Percentiles rank a stretch among this genome's conserved stretches.
phyloP scores from a whole-genome alignment of 2,329 filamentous ascomycete genomes.

The Colletotrichum sp. region DNA sequence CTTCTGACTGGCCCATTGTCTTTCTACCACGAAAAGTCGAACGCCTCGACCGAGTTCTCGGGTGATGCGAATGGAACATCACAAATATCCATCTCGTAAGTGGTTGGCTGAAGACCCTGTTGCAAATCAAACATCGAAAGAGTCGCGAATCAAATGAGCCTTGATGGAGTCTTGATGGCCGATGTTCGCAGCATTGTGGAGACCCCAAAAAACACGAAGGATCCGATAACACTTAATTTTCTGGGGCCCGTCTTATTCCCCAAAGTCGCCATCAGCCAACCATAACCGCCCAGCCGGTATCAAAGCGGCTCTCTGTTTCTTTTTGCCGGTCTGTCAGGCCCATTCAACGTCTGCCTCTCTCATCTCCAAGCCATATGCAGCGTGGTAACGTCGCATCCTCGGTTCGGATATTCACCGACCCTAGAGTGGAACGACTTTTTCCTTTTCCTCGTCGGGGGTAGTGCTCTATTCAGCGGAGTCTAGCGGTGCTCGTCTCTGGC shows the following conservation, averaged over 20 bases:
- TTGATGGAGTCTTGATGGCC: background rate
- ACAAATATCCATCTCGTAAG: background rate
- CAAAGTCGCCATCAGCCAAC: background rate
- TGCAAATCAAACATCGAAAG: background rate
- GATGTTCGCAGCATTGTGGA: conserved; percentile 1
- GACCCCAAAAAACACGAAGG: background rate
- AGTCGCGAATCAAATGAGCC: background rate
- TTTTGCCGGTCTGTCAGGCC: background rate
- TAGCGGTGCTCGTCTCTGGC: background rate
- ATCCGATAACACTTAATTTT: conserved; percentile 1
- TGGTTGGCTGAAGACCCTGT: background rate
- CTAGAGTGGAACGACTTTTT: background rate
- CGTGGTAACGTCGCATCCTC: background rate
- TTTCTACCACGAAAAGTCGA: background rate
- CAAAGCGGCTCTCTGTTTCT: background rate
- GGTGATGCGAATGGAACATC: background rate
- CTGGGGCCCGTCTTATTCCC: background rate
- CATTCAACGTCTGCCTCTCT: background rate
- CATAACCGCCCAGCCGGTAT: background rate
- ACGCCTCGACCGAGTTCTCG: background rate
- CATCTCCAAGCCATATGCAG: background rate
- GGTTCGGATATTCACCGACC: conserved; percentile 6
- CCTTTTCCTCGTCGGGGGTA: background rate
- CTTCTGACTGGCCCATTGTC: background rate
- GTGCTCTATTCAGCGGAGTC: conserved; percentile 11